Conservation (phyloP, 208 protist species). For the Baffinella frigidus region DNA sequence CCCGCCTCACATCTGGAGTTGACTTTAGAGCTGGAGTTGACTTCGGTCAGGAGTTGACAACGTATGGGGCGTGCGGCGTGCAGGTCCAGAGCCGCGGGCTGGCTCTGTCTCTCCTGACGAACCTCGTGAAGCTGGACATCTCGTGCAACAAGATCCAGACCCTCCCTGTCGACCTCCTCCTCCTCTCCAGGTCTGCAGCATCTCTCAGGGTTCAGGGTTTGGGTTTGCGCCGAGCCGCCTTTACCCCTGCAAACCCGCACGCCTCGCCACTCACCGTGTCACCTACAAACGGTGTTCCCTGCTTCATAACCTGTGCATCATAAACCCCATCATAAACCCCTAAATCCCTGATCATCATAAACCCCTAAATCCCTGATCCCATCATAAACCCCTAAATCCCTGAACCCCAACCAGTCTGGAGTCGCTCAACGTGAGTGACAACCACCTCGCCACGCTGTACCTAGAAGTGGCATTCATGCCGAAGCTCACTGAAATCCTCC, state of each 20-base stretch:
- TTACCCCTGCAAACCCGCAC: too few species aligned
- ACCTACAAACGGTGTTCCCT: too few species aligned
- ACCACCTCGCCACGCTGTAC: slow-evolving; percentile 8
- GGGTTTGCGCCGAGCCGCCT: too few species aligned
- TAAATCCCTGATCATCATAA: too few species aligned
- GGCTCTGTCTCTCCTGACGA: not conserved
- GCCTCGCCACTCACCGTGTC: too few species aligned
- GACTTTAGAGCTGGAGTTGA: not conserved
- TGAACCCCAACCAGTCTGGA: not conserved
- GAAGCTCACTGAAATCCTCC: not conserved
- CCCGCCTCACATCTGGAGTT: too few species aligned
- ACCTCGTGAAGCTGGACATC: not conserved
- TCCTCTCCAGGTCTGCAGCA: too few species aligned
- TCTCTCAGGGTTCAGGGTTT: too few species aligned
- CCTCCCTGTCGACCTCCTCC: not conserved
- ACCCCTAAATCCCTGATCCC: too few species aligned
- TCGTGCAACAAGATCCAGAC: not conserved
- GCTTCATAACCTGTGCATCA: too few species aligned
- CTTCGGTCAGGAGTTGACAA: not conserved
- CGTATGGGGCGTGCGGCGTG: not conserved
- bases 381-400: too few species aligned
- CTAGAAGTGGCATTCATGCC: slow-evolving; percentile 8
- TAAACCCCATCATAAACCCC: too few species aligned
- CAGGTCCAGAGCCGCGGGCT: not conserved
- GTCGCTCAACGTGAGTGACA: not conserved